Evolutionary conservation across 495 filamentous ascomycete genomes (phyloP), one percentile per base, ranked within the genome.

Genomic region (Aspergillus funiculosus): DNA sequence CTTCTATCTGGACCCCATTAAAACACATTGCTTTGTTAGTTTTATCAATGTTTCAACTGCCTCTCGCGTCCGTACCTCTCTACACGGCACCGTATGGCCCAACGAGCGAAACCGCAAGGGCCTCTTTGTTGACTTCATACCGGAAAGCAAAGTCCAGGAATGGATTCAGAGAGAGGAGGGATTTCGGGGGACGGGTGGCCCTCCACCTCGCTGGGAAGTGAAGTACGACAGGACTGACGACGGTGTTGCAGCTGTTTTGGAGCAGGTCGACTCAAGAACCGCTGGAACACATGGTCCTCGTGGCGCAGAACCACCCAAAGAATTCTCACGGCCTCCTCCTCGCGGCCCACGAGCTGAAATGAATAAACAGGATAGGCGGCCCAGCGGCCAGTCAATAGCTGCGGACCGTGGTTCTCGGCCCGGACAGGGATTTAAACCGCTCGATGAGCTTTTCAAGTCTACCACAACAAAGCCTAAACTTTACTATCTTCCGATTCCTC

Each of bases 101-200:
- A 78, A 87, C 28, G 92, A 97, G 62, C 78, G 82, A 38, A 84
- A 83, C 34, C 79, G 92, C 28, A 91, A 92, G 61, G 76, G 76
- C 2, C 76, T 98, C 4, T 95, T 85, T 77, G 87, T 84, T 3
- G 92, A 98, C 53, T 98, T 94, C 59, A 76, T 96, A 5, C 92
- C 92, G 0, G 78, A 85, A 43, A 78, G 87, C 18, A 76, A 77
- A 46, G 67, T 94, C 9, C 55, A 67, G 17, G 76, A 83, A 31
- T 98, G 90, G 90, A 78, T 94, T 39, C 68, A 75, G 7, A 73
- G 61, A 6, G 88, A 95, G 60, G 66, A 82, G 60, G 58, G 69
- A 9, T 70, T 75, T 8, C 60, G 66, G 7, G 58, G 67, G 26
- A 59, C 75, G 2, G 58, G 72, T 24, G 63, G 78, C 4, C 66